Evolutionary conservation across 176 grass and related monocot species (phyloP).

Genomic region (Oryza longistaminata): DNA sequence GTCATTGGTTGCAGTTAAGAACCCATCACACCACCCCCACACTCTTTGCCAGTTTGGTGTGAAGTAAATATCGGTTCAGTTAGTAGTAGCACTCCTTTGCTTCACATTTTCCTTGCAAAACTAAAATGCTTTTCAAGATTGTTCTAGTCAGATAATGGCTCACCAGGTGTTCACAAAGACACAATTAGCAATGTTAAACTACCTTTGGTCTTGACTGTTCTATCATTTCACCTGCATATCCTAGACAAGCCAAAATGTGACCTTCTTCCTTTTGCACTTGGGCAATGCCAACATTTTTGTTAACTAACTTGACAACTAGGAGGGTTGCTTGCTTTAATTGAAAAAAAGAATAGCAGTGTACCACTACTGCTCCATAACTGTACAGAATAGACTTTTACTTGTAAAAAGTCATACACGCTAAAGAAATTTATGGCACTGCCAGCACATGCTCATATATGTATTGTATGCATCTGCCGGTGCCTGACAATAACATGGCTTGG

Average conservation of each 20-base stretch:
- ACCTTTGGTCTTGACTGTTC: neutral
- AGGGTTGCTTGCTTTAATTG: conserved; percentile 23
- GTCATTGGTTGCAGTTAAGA: conserved; percentile 30
- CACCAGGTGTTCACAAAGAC: neutral
- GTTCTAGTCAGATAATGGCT: conserved; percentile 17
- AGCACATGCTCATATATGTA: conserved; percentile 25
- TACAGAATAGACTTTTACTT: neutral
- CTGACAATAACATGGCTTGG: neutral
- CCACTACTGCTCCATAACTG: conserved; percentile 14
- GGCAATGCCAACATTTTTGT: neutral
- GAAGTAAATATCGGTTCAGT: neutral
- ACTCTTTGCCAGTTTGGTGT: neutral
- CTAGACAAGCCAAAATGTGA: neutral
- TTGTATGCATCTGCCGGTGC: neutral
- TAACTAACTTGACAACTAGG: conserved; percentile 10
- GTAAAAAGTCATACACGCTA: conserved; percentile 20
- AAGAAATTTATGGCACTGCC: conserved; percentile 16
- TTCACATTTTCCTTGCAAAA: conserved; percentile 10
- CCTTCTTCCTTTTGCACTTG: neutral
- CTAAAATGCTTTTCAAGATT: neutral
- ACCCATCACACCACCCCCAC: neutral
- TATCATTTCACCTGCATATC: neutral
- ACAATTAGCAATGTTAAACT: neutral
- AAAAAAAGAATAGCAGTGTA: conserved; percentile 15
- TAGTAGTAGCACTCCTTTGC: conserved; percentile 9